A percentile compares a stretch with the other conserved stretches of the same genome.
Conservation (phyloP, 352 stramenopile genomes). For the Phytophthora sansomeana region DNA sequence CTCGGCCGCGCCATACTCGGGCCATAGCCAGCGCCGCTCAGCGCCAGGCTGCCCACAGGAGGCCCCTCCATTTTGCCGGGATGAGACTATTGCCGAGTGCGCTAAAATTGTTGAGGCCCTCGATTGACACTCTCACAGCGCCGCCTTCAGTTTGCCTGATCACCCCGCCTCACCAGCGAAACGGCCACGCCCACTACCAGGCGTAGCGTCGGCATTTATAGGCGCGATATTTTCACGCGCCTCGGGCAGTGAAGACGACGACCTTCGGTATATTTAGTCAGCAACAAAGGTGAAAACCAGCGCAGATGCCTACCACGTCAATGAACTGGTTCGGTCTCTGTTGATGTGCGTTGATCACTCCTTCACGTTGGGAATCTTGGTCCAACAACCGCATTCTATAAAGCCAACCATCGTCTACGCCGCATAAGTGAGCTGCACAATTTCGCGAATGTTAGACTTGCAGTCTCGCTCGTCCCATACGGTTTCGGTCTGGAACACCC, state of each 20-base stretch:
- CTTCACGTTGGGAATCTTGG: constrained; percentile 6
- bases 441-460: constrained; percentile 85
- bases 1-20: constrained; percentile 25
- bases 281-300: constrained; percentile 9
- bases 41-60: constrained; percentile 39
- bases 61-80: constrained; percentile 35
- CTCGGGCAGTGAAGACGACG: constrained; percentile 3
- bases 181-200: constrained; percentile 15
- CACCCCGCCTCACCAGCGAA: constrained; percentile 27
- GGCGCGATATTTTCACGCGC: constrained; percentile 18
- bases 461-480: constrained; percentile 80
- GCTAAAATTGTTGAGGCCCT: constrained; percentile 9
- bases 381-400: constrained; percentile 5
- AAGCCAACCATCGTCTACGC: constrained; percentile 2
- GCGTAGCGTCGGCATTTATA: constrained; percentile 19
- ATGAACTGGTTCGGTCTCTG: constrained; percentile 7
- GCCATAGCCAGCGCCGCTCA: constrained; percentile 50
- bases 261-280: constrained; percentile 35
- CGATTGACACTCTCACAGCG: constrained; percentile 12
- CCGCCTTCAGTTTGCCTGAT: constrained; percentile 1
- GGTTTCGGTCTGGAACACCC: constrained; percentile 55
- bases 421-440: constrained; percentile 65
- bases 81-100: constrained; percentile 31
- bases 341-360: constrained; percentile 25
- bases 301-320: constrained; percentile 16